Evolutionary conservation across 768 basidiomycete genomes (phyloP), one percentile per base, ranked within the genome.

Genomic region (Podaxis mareebaensis): DNA sequence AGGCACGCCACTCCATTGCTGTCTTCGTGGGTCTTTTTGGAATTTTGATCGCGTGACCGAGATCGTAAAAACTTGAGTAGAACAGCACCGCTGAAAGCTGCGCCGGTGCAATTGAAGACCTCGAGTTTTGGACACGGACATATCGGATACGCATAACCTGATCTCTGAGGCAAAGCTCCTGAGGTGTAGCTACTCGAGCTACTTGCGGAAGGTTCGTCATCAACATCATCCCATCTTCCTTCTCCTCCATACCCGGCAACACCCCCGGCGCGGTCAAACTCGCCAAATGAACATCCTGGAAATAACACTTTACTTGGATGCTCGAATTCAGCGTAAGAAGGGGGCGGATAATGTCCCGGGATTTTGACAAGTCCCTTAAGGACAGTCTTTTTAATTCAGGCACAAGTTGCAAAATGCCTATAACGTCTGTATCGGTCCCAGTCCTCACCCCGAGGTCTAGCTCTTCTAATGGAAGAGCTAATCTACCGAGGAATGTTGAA

Each of bases 71-170:
- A 57, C 5, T 58, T 28, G 5, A 52, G 38, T 13, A 58, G 40
- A 13, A 7, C 28, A n/a, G 44, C n/a, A 26, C 24, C n/a, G 3
- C 42, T n/a, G 48, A 63, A 63, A 28, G 49, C 20, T 10, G 61
- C 55, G 4, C 40, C 46, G 13, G 13, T 8, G 7, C 53, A 63
- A 49, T 49, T 36, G 15, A 63, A 49, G 13, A 59, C 48, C 30
- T 61, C 55, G 26, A 61, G 54, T 4, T 60, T 55, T 2, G 54
- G 58, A 24, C 55, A 63, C n/a, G 49, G n/a, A 30, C 40, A 61
- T 3, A 20, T 33, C 12, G 30, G 22, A 42, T 22, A 6, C 10
- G 3, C 8, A 22, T 5, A 22, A 8, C 38, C 28, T 0, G 39
- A 51, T 10, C 7, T 7, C n/a, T 13, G 26, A n/a, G 38, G 8